Base-by-base conservation (phyloP, 495 filamentous ascomycete genomes). In the Poronia punctata region DNA sequence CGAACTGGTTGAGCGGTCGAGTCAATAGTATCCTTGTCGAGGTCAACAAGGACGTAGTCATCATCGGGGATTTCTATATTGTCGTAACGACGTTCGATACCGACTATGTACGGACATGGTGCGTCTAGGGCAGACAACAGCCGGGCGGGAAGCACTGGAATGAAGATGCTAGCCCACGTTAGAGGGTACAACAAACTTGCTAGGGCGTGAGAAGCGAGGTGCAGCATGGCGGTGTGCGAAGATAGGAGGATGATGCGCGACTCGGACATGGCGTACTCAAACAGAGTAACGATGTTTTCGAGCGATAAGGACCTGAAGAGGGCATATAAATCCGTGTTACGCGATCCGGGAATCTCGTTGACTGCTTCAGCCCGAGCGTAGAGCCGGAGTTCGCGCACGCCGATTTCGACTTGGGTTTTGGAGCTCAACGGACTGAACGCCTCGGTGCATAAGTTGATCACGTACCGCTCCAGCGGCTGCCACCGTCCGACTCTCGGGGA, bases 371-470 rank as follows among this genome's bases (percentile, higher is more conserved):
- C 92, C 25, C 92, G 78, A 1, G 92, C 88, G 63, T 93, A 95
- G 23, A 98, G 63, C 9, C 89, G 83, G 43, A 98, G 68, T 52
- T 98, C 92, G 31, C 92, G 79, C 11, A 98, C 80, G 1, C 83
- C 79, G 14, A 98, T 69, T 65, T 98, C 92, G 12, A 97, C 89
- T 58, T 97, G 93, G 0, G 92, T 98, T 60, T 88, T 87, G 4
- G 92, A 97, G 17, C 84, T 82, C 15, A 89, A 80, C 2, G 92
- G 92, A 49, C 85, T 86, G 49, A 90, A 81, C 5, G 92, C 92
- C 60, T 97, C 93, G 8, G 88, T 89, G 62, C 92, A 98, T 15
- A 98, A 76, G 56, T 98, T 98, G 65, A 97, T 84, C 26, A 98
- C 92, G 63, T 96, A 98, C 63, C 88, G 77, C 66, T 98, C 92